Evolutionary conservation across 1,284 basidiomycete species (phyloP).

Genomic region (Papiliotrema laurentii): DNA sequence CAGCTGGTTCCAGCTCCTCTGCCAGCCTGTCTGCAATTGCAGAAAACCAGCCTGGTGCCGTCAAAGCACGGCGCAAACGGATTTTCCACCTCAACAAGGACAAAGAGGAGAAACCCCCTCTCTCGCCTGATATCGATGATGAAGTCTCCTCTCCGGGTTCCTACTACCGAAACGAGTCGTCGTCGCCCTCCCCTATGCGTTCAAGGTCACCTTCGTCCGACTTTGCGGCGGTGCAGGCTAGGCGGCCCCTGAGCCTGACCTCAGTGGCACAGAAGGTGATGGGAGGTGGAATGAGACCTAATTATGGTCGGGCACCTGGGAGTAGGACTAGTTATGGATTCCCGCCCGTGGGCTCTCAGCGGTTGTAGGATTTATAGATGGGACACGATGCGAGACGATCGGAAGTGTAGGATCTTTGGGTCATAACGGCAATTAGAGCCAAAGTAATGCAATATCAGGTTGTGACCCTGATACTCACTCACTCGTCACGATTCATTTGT

Average conservation of each 20-base stretch:
- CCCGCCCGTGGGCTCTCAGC: not conserved
- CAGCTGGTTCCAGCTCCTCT: conserved; percentile 31
- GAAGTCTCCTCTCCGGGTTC: not conserved
- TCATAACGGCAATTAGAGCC: too few relatives aligned
- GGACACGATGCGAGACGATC: not conserved
- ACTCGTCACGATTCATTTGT: too few relatives aligned
- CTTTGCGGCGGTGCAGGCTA: not conserved
- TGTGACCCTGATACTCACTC: not conserved
- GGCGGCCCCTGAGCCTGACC: conserved; percentile 3
- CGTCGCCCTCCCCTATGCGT: not conserved
- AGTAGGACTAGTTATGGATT: conserved; percentile 7
- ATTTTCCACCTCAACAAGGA: conserved; percentile 52
- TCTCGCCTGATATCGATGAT: conserved; percentile 6
- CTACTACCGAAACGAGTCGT: too few relatives aligned
- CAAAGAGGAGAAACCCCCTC: not conserved
- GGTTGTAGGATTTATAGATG: not conserved
- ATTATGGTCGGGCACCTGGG: not conserved
- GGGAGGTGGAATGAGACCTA: not conserved
- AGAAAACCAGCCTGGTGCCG: conserved; percentile 30
- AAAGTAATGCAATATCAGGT: not conserved
- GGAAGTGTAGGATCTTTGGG: not conserved
- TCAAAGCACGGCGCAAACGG: conserved; percentile 73
- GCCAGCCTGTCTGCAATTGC: conserved; percentile 1
- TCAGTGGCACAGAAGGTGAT: conserved; percentile 6
- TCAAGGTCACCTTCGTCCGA: not conserved